A percentile compares a stretch with the other conserved stretches of the same genome.
These are phyloP conservation scores for Otatea glauca DNA, from an alignment of 176 grass and related monocot species.

Conservation along the genomic window DNA sequence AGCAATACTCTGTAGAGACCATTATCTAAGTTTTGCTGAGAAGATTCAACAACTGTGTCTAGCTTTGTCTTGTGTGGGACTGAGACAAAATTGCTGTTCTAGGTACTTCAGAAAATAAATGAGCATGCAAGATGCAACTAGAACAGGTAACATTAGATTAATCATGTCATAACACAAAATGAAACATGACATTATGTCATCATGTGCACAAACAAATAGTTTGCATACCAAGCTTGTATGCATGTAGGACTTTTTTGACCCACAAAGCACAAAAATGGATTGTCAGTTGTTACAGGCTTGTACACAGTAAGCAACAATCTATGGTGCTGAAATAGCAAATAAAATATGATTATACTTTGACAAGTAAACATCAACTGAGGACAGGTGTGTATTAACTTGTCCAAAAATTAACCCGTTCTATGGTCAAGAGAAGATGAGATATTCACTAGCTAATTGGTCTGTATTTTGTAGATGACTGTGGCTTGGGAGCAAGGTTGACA, in stretches of 20 bases:
- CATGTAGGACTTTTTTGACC: background rate
- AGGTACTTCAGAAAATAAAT: slow-evolving; percentile 28
- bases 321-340: background rate
- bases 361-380: no score
- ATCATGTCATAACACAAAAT: background rate
- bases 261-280: background rate
- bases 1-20: background rate
- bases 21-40: background rate
- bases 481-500: background rate
- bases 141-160: background rate
- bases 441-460: no score
- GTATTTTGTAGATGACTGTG: no score
- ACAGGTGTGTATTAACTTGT: no score
- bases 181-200: background rate
- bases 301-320: background rate
- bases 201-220: background rate
- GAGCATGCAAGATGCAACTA: slow-evolving; percentile 4
- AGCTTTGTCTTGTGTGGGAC: background rate
- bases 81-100: background rate
- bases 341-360: background rate
- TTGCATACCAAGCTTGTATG: background rate
- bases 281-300: background rate
- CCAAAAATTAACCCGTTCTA: no score
- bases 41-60: slow-evolving; percentile 19
- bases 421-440: no score